These are phyloP conservation scores for Cercospora janseana DNA, from an alignment of 2,329 filamentous ascomycete genomes.

Conservation along the genomic window DNA sequence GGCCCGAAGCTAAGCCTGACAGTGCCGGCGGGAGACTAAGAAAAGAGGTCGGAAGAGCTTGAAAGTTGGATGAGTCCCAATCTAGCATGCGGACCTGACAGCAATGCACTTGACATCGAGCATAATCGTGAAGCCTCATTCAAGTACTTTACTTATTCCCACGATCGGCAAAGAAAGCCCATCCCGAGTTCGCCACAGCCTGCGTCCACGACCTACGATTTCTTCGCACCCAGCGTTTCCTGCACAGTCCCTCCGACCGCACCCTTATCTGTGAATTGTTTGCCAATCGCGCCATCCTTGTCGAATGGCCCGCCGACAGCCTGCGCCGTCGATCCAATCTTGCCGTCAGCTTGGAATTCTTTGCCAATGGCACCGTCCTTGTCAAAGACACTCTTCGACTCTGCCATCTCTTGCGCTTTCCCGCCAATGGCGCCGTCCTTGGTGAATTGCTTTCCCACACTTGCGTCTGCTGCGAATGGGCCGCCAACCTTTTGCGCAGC, in stretches of 20 bases:
- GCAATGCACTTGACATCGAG: no score
- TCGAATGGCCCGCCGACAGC: constrained; percentile 3
- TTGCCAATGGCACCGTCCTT: constrained; percentile 9
- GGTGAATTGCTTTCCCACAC: constrained; percentile 13
- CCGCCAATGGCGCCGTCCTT: constrained; percentile 17
- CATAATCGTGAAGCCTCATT: no score
- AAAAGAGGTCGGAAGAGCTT: constrained; percentile 56
- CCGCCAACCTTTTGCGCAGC: constrained; percentile 9
- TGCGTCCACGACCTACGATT: background rate
- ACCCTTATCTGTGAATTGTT: constrained; percentile 10
- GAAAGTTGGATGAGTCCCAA: no score
- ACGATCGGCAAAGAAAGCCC: no score
- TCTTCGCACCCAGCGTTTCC: constrained; percentile 6
- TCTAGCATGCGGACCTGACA: background rate
- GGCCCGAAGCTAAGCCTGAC: constrained; percentile 69
- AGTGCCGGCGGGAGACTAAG: constrained; percentile 62
- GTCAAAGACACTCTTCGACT: constrained; percentile 11
- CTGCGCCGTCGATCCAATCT: background rate
- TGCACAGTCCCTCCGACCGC: constrained; percentile 7
- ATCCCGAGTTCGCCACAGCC: no score
- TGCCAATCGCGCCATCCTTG: background rate
- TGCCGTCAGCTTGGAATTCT: constrained; percentile 8
- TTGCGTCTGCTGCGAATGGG: constrained; percentile 13
- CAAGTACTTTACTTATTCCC: no score
- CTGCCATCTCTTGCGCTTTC: constrained; percentile 8